Evolutionary conservation across 225 moss, liverwort and hornwort species (phyloP), one percentile per base, ranked within the genome.

Genomic region (Takakia lepidozioides): DNA sequence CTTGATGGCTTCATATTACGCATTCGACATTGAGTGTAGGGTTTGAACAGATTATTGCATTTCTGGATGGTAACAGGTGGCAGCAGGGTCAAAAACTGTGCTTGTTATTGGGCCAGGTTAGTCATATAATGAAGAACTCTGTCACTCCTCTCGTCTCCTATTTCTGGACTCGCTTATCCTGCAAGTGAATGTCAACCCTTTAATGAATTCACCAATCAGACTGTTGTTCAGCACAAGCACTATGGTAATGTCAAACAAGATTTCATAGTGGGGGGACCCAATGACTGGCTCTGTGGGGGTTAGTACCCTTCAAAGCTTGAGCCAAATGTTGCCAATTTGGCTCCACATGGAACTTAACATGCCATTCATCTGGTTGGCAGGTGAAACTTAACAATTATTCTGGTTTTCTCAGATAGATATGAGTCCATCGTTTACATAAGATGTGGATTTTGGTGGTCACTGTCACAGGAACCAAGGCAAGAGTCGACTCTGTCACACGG

Each of bases 41-140:
- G n/a, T n/a, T n/a, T n/a, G n/a, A 25, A 2, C 25, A 15, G 27
- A 16, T 21, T 20, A 5, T 22, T 9, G 22, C 15, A 16, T 19
- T 19, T 50, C 23, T 60, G 16, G 11, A 11, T 43, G 48, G 59
- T 68, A 52, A 56, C 73, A 95, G 95, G 95, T 98, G 51, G 91
- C 85, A 19, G 95, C 91, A 65, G 95, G 95, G 61, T 98, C 95
- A 35, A 82, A 98, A 64, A 98, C 95, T 5, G 95, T 98, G 58
- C 85, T 98, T 57, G 90, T 84, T 38, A 98, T 98, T 27, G 95
- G 95, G 2, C 95, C 95, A 76, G 95, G 95, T 98, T 34, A 45
- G 50, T 25, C 9, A 16, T 22, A 15, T 11, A 17, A 14, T 38
- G 34, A 19, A 17, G 14, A 32, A 10, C n/a, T 19, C 5, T 28